Base-by-base conservation (phyloP, 768 basidiomycete genomes). In the Hericium alpestre region DNA sequence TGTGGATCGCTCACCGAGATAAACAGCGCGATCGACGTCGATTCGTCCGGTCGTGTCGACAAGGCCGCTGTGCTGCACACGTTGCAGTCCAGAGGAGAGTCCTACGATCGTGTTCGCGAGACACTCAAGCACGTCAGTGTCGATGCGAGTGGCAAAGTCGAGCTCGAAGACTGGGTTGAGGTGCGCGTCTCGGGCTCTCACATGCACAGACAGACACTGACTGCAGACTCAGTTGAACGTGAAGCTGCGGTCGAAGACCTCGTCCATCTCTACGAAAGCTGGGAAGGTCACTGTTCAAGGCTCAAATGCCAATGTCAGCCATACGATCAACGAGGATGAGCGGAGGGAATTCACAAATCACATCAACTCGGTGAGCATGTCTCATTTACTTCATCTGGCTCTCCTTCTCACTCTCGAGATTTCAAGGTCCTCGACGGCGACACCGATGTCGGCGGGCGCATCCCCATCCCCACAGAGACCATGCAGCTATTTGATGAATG, bases 401-500 rank as follows among this genome's bases (percentile, higher is more conserved):
- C 25, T 2, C n/a, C 20, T 11, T 56, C 11, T 59, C 18, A 57
- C 23, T n/a, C n/a, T 54, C 25, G 25, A 25, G 16, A 9, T 4
- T 15, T 15, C 48, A 62, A 97, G 94, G 85, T 97, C 32, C 82
- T 99, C 58, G 90, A 90, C 65, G 90, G 89, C 58, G 96, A 98
- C 68, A 68, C 83, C 37, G 96, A 96, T 69, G 77, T 98, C 55
- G 84, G 82, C 18, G 71, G 75, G 58, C 81, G 93, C 46, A 80
- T 91, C 61, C 95, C 94, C 5, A 95, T 98, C 60, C 94, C 93
- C 0, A 94, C 93, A 8, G 80, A 91, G 56, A 97, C 93, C 18
- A 96, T 98, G 94, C 96, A 99, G 64, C 79, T 99, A 61, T 98
- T 98, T 66, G 96, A 98, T 67, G 96, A 98, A 71, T 90, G 87